Base-by-base conservation (phyloP, 78 protist species). In the Monosiga brevicollis region DNA sequence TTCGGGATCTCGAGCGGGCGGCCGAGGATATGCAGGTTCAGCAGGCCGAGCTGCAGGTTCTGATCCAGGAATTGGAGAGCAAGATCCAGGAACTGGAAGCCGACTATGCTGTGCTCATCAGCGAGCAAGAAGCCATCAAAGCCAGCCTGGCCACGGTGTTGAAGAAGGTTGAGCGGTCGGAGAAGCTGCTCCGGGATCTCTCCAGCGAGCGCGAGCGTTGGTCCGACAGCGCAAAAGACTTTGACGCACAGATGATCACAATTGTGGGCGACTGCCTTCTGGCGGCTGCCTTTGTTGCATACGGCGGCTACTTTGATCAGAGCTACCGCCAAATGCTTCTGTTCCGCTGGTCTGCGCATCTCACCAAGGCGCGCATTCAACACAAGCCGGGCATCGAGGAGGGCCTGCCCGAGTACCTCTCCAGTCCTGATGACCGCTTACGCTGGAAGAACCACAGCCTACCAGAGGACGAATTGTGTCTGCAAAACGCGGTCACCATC, bases 401-500 rank as follows among this genome's bases (percentile, higher is more conserved):
- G 25, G 36, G 83, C 34, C 78, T 94, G 0, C 87, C 91, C 42
- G 96, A 93, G 80, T 94, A 85, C 79, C 91, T 97, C 40, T 81
- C 92, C 22, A 85, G 87, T 37, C 93, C 96, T 10, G 91, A 83
- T 0, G 84, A 89, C 39, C 84, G 89, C 32, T 77, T 87, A 15
- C 41, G 2, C 34, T 89, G 87, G 87, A 80, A 49, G 42, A 90
- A 90, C 43, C 71, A 78, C 76, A 89, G 92, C 0, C 95, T 98
- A 26, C 99, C 99, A 29, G 83, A 39, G 38, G 99, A 98, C 88
- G 90, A 83, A 34, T 87, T 98, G 76, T 96, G 95, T 76, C 62
- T 87, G 26, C 98, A 96, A 82, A 98, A 98, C 87, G 99, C 99
- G 9, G 81, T 94, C 70, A 90, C 97, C 93, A 79, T 97, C 42